Evolutionary conservation across 164 flowering plant species (phyloP), one percentile per base, ranked within the genome.

Genomic region (Tetracentron sinense): DNA sequence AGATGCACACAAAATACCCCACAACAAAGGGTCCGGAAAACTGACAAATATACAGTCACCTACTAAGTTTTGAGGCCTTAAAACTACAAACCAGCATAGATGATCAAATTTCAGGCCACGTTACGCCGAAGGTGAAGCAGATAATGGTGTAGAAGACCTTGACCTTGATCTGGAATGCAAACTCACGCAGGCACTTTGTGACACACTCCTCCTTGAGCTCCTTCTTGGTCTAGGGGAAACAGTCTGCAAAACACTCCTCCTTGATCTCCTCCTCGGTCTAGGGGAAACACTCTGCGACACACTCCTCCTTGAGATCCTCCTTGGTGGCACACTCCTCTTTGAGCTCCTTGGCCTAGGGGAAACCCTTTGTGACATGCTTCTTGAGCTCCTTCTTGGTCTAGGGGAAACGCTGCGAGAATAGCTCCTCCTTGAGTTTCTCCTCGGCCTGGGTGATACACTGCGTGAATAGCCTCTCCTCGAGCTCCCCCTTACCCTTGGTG

Each of bases 331-430:
- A 25, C 54, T 58, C 51, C 69, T 61, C 60, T 64, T 51, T 22
- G 55, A 58, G 49, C 54, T 65, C 30, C 72, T 69, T 53, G 35
- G 4, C 19, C 66, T 48, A 0, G 72, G 75, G 12, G 83, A 74
- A 4, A 66, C 38, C n/a, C 79, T 74, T 2, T 66, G 70, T 20
- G 82, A 75, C n/a, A 42, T 62, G 55, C 54, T 52, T 48, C 63
- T 59, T 22, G 63, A 65, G 55, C 54, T 52, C 50, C 63, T 59
- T 22, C 66, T 67, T 20, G 49, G 55, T 30, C 30, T 53, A 2
- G 75, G 70, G 3, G 78, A 74, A 0, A 64, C 30, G 54, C 75
- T 68, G 1, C 58, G 72, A 5, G 75, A 75, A 51, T 50, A 57
- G 48, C 73, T 69, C 48, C 77, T 58, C 60, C 68, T 67, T 20